Evolutionary conservation across 2,329 filamentous ascomycete species (phyloP), one percentile per base, ranked within the genome.

Genomic region (Fusarium burgessii): DNA sequence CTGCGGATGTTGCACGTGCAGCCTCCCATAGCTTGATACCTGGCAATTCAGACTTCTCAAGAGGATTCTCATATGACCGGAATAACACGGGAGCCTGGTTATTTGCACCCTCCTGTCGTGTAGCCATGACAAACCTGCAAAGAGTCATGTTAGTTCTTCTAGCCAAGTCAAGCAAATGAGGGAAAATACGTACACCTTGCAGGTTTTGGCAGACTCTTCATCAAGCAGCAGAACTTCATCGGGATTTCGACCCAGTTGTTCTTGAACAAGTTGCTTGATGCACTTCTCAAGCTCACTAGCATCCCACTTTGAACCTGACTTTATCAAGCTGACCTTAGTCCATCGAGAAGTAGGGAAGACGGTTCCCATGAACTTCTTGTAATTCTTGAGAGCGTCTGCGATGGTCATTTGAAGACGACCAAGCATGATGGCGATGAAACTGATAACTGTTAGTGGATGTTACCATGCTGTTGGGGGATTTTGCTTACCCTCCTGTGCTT

Each of bases 401-500:
- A 42, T 42, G 14, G 20, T 42, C 20, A 42, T 42, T 7, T 42
- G 20, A 4, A 42, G 41, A 5, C 41, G 41, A 7, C 41, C 41
- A 42, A 42, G 41, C 41, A 42, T 42, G 9, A 42, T 42, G 20
- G 41, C 41, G 14, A 42, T 42, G 9, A 42, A 42, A 15, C 41
- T 42, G 41, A 17, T 13, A 10, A 17, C 6, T 25, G 20, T 42
- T 25, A 25, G 41, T 42, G 9, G 1, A 7, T 15, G 15, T 7
- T 17, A 5, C 6, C 9, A 2, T 15, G 14, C 6, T 14, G 23
- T 10, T 6, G 6, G 11, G 5, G 20, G 14, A 7, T 14, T 0
- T 10, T 23, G 6, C 14, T 10, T 25, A 42, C 41, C 41, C 41
- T 42, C 41, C 41, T 5, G 41, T 42, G 41, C 41, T 42, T 9